Evolutionary conservation across 2,329 filamentous ascomycete genomes (phyloP).

Genomic region (Madurella mycetomatis): DNA sequence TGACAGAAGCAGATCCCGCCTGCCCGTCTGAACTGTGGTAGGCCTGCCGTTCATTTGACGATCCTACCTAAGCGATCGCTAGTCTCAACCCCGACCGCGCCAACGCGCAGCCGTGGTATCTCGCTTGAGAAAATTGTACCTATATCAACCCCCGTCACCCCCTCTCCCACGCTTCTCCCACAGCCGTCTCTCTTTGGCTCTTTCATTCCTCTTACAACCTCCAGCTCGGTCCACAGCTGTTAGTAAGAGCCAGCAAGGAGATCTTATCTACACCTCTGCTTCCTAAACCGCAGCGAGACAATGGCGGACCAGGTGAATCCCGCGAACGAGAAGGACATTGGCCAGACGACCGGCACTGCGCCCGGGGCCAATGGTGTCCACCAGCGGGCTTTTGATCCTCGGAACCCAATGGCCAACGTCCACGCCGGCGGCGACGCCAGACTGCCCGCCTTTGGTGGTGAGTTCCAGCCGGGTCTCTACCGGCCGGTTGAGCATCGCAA

Average conservation of each 20-base stretch:
- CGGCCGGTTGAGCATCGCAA: conserved; percentile 62
- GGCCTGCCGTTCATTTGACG: conserved; percentile 10
- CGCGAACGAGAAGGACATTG: conserved; percentile 19
- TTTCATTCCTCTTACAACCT: background rate
- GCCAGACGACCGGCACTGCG: conserved; percentile 16
- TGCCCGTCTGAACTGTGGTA: background rate
- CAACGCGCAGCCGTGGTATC: conserved; percentile 4
- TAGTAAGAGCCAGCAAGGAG: background rate
- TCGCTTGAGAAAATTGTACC: background rate
- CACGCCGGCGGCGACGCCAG: conserved; percentile 32
- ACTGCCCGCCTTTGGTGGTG: conserved; percentile 63
- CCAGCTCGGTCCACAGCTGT: background rate
- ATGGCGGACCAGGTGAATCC: conserved; percentile 17
- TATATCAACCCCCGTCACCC: conserved; percentile 12
- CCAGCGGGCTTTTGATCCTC: conserved; percentile 32
- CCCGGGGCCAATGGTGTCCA: conserved; percentile 17
- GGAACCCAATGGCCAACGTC: conserved; percentile 38
- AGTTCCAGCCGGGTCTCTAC: conserved; percentile 67
- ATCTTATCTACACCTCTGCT: background rate
- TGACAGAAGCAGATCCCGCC: conserved; percentile 6
- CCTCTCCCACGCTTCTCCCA: background rate
- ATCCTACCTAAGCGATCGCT: conserved; percentile 12
- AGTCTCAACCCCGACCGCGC: conserved; percentile 10
- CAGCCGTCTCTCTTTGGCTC: background rate
- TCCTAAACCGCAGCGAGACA: background rate